These are phyloP conservation scores for Phanerodontia chrysosporium DNA, from an alignment of 768 basidiomycete genomes.

Conservation along the genomic window DNA sequence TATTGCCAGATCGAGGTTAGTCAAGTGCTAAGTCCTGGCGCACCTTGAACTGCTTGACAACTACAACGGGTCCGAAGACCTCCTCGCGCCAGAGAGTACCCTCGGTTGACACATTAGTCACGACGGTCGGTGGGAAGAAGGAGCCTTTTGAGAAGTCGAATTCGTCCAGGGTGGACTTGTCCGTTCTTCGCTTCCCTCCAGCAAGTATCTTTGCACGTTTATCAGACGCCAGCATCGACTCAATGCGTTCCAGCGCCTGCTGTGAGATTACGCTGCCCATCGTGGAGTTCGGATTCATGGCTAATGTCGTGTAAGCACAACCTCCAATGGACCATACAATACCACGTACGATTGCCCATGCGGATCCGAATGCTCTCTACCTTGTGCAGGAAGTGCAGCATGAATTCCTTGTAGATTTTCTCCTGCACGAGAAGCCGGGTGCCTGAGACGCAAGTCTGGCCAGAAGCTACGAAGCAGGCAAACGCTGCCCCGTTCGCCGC, in stretches of 20 bases:
- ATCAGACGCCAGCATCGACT: constrained; percentile 46
- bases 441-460: constrained; percentile 92
- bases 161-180: constrained; percentile 59
- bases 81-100: constrained; percentile 80
- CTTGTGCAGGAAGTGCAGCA: constrained; percentile 59
- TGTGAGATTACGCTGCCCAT: constrained; percentile 81
- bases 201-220: constrained; percentile 43
- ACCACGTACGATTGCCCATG: constrained; percentile 68
- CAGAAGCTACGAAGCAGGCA: constrained; percentile 81
- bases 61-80: constrained; percentile 82
- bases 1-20: too few species aligned
- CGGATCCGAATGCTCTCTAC: constrained; percentile 54
- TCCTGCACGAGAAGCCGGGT: constrained; percentile 76
- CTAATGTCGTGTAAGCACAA: constrained; percentile 33
- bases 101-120: constrained; percentile 49
- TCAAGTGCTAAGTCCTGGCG: constrained; percentile 13
- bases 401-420: constrained; percentile 63
- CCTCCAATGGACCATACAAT: not conserved
- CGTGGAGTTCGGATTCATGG: constrained; percentile 60
- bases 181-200: constrained; percentile 67
- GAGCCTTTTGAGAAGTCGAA: constrained; percentile 67
- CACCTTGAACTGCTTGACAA: constrained; percentile 52
- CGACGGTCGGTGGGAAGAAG: constrained; percentile 80
- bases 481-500: constrained; percentile 84
- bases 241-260: constrained; percentile 61